Base-by-base conservation (phyloP, 345 rosid species). In the Acer campestre region DNA sequence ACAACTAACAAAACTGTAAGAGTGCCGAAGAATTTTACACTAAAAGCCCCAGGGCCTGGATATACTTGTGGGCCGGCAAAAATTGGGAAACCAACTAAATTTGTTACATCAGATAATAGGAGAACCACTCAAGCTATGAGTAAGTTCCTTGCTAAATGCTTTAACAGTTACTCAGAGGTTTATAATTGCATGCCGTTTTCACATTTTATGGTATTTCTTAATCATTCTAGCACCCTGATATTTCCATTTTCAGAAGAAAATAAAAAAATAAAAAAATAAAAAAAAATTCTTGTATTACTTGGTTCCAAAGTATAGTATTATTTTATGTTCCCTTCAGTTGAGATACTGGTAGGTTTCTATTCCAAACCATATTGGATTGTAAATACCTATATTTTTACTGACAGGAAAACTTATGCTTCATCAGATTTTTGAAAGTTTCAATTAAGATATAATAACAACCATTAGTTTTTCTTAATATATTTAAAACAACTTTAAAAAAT, bases 71-170 rank as follows among this genome's bases (percentile, higher is more conserved):
- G 94, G 6, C 93, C 90, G 10, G 97, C 92, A 16, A 95, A 89
- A 83, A 46, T 90, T 75, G 99, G 86, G 27, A 86, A 64, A 77
- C 85, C 99, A 7, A 92, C 93, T n/a, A 87, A 77, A 81, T 93
- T 90, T 75, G 71, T 84, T 53, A 59, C 92, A 0, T 0, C 92
- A 0, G 99, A 95, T 80, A 86, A 86, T 65, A 90, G 99, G 75
- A 92, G 99, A 85, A 80, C 81, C 68, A 96, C 99, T 16, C 95
- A 90, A 79, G 99, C 94, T 78, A 81, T 91, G 91, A 92, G 99
- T 93, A 94, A 91, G 98, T 87, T 61, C 55, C 70, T 78, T 77
- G 67, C 38, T 77, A 35, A 67, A 46, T 63, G 9, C 51, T 18
- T 75, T 35, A 63, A n/a, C 56, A 77, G 27, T 58, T 67, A 25